These are phyloP conservation scores for Baorangia bicolor DNA, from an alignment of 768 basidiomycete genomes.

Conservation along the genomic window DNA sequence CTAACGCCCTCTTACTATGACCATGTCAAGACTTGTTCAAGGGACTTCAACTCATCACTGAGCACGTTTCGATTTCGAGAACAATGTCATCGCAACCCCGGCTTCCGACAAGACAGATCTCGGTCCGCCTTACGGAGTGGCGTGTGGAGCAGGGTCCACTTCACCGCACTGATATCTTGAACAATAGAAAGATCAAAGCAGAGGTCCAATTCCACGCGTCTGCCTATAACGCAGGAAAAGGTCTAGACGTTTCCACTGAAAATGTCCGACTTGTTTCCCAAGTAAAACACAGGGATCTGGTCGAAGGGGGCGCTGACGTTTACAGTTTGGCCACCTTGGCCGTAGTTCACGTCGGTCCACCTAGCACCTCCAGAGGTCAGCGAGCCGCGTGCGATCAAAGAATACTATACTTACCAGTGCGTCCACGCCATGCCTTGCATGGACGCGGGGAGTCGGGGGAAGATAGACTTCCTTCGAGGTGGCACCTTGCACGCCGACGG, in stretches of 20 bases:
- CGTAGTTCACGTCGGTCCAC: conserved; percentile 36
- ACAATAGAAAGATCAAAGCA: neutral
- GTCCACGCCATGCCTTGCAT: conserved; percentile 27
- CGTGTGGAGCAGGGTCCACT: neutral
- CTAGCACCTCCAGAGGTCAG: conserved; percentile 10
- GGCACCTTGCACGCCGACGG: conserved; percentile 32
- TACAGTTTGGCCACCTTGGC: neutral
- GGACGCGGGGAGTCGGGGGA: neutral
- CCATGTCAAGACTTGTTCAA: neutral
- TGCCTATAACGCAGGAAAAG: neutral
- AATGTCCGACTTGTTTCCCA: conserved; percentile 33
- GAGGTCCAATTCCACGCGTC: neutral
- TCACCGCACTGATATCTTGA: neutral
- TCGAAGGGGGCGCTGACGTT: conserved; percentile 17
- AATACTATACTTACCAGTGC: conserved; percentile 26
- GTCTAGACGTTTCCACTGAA: conserved; percentile 22
- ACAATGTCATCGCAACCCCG: neutral
- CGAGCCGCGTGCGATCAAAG: too few relatives aligned
- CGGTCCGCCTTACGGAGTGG: neutral
- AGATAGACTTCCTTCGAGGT: conserved; percentile 19
- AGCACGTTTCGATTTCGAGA: neutral
- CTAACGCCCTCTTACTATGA: neutral
- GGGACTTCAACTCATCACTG: neutral
- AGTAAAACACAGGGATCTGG: conserved; percentile 37
- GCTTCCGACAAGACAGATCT: neutral